phyloP scores from a whole-genome alignment of 1,139 yeast genomes.

The Diutina ranongensis region DNA sequence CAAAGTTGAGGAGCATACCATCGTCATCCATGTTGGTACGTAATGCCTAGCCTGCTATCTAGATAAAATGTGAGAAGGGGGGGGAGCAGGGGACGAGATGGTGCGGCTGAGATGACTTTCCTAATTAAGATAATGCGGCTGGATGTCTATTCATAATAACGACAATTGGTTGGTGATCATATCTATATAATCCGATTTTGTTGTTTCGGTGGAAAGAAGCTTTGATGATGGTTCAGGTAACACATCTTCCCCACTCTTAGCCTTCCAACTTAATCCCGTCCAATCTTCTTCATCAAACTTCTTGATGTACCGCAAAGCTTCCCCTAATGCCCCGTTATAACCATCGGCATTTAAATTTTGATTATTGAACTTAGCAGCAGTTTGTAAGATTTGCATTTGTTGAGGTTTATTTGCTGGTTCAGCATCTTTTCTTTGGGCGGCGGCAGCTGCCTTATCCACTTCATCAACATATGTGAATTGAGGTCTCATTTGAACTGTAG shows the following conservation, averaged over 20 bases:
- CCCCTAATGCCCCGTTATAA: conserved; percentile 6
- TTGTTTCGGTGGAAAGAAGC: neutral
- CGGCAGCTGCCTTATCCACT: neutral
- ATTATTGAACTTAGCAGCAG: neutral
- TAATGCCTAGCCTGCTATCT: no score
- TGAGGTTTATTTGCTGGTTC: neutral
- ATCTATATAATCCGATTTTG: conserved; percentile 2
- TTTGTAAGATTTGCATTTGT: conserved; percentile 1
- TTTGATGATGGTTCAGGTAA: neutral
- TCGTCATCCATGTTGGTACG: conserved; percentile 6
- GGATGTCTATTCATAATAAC: no score
- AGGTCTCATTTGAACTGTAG: neutral
- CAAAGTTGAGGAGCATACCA: conserved; percentile 3
- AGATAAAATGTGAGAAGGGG: neutral
- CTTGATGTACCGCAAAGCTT: conserved; percentile 2
- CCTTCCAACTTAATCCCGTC: conserved; percentile 4
- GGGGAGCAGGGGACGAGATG: neutral
- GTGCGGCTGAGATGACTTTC: neutral
- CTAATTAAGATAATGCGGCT: no score
- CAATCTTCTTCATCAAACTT: conserved; percentile 3
- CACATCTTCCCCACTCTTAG: neutral
- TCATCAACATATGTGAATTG: neutral
- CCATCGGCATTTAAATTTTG: conserved; percentile 5
- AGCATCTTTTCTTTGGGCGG: neutral
- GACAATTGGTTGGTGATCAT: neutral